phyloP scores from a whole-genome alignment of 805 yeast species.

The Cephaloascus fragrans region DNA sequence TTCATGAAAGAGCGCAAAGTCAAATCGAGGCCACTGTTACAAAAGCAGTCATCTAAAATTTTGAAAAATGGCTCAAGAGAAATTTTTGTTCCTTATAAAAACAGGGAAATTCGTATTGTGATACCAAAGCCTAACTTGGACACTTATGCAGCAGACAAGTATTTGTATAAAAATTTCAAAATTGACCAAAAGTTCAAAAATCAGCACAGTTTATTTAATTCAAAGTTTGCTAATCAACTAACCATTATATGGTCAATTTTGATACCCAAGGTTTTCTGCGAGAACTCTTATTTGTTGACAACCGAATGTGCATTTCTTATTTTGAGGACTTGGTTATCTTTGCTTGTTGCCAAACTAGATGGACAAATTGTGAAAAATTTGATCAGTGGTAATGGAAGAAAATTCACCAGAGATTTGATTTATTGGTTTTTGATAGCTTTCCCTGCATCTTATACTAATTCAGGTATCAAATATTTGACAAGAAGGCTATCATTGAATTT shows the following conservation, averaged over 20 bases:
- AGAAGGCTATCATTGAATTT: slow-evolving; percentile 71
- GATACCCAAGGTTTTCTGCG: slow-evolving; percentile 64
- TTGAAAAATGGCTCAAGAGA: slow-evolving; percentile 35
- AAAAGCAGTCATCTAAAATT: slow-evolving; percentile 29
- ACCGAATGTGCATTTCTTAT: slow-evolving; percentile 69
- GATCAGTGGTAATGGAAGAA: slow-evolving; percentile 69
- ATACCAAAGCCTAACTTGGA: slow-evolving; percentile 39
- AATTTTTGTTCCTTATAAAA: slow-evolving; percentile 39
- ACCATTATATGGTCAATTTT: slow-evolving; percentile 70
- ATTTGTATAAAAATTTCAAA: slow-evolving; percentile 37
- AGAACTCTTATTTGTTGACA: slow-evolving; percentile 53
- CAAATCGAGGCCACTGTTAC: slow-evolving; percentile 21
- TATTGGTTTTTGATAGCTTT: slow-evolving; percentile 88
- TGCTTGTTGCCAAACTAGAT: slow-evolving; percentile 80
- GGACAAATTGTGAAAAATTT: slow-evolving; percentile 88
- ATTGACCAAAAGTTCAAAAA: slow-evolving; percentile 18
- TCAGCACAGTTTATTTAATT: slow-evolving; percentile 31
- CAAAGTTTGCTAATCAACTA: slow-evolving; percentile 64
- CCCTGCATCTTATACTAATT: slow-evolving; percentile 88
- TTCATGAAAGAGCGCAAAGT: slow-evolving; percentile 11
- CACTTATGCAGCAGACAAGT: slow-evolving; percentile 45
- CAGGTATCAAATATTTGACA: slow-evolving; percentile 77
- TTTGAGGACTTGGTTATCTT: slow-evolving; percentile 78
- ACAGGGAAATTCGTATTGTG: slow-evolving; percentile 26
- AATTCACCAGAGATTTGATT: slow-evolving; percentile 65